Evolutionary conservation across 2,329 filamentous ascomycete genomes (phyloP).

Genomic region (Cercospora janseana): DNA sequence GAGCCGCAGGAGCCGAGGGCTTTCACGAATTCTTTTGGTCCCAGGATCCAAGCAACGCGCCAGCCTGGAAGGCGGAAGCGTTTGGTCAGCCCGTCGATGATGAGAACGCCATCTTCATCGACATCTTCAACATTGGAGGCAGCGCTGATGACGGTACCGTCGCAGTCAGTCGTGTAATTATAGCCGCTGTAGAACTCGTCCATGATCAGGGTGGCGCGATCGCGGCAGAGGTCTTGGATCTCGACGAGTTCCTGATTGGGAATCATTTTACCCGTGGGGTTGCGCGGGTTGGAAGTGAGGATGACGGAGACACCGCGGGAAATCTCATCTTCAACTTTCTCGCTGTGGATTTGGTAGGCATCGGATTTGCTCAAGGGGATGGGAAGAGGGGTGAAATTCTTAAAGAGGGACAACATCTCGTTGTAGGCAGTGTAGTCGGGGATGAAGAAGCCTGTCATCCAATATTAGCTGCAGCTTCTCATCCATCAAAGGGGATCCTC

Average conservation of each 20-base stretch:
- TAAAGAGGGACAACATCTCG: conserved; percentile 93
- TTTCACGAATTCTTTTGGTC: conserved; percentile 87
- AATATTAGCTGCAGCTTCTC: neutral
- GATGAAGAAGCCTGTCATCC: conserved; percentile 56
- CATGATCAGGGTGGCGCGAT: conserved; percentile 85
- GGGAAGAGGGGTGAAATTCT: conserved; percentile 86
- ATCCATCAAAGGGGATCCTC: conserved; percentile 56
- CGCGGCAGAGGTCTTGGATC: conserved; percentile 90
- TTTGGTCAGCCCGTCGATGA: conserved; percentile 95
- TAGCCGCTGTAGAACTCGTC: conserved; percentile 95
- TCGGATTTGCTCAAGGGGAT: conserved; percentile 81
- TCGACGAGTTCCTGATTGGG: conserved; percentile 79
- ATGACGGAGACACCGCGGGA: conserved; percentile 62
- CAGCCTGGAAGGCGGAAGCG: conserved; percentile 93
- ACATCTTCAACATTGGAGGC: conserved; percentile 90
- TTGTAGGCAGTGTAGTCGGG: conserved; percentile 90
- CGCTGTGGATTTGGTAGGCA: conserved; percentile 87
- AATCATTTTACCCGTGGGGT: conserved; percentile 87
- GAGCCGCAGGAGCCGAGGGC: conserved; percentile 89
- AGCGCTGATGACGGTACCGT: conserved; percentile 82
- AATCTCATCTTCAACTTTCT: conserved; percentile 75
- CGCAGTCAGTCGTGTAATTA: conserved; percentile 91
- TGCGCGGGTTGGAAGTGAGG: conserved; percentile 90
- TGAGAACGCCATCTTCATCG: conserved; percentile 76
- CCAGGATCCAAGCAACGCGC: conserved; percentile 94